phyloP scores from a whole-genome alignment of 352 stramenopile species.

The Phytophthora pini region DNA sequence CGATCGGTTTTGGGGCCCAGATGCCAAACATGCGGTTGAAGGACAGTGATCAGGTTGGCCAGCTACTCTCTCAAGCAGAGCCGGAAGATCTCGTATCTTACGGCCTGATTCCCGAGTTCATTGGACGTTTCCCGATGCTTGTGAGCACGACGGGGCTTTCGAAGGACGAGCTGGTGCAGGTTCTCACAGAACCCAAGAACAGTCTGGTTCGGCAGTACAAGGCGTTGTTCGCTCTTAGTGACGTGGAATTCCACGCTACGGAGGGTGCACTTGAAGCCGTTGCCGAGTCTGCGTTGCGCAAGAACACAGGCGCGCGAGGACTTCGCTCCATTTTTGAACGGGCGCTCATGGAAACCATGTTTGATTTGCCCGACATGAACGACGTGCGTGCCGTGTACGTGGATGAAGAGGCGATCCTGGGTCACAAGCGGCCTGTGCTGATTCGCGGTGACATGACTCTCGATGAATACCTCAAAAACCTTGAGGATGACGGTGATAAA shows the following conservation, averaged over 20 bases:
- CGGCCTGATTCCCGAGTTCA: conserved; percentile 98
- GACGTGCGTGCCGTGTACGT: conserved; percentile 95
- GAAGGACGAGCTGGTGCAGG: conserved; percentile 93
- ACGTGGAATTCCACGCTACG: conserved; percentile 97
- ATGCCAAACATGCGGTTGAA: conserved; percentile 86
- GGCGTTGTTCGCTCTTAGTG: conserved; percentile 95
- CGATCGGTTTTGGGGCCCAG: conserved; percentile 98
- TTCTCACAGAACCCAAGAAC: conserved; percentile 98
- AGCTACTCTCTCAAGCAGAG: conserved; percentile 93
- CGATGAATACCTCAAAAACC: conserved; percentile 76
- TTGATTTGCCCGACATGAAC: conserved; percentile 93
- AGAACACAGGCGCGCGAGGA: conserved; percentile 96
- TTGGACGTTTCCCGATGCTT: conserved; percentile 97
- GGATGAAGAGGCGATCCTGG: conserved; percentile 92
- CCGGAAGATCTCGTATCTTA: conserved; percentile 97
- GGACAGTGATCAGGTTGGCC: conserved; percentile 87
- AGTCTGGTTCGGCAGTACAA: conserved; percentile 98
- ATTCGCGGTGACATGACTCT: conserved; percentile 76
- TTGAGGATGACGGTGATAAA: conserved; percentile 69
- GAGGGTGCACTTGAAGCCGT: conserved; percentile 95
- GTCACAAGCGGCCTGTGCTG: conserved; percentile 91
- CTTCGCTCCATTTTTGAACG: conserved; percentile 95
- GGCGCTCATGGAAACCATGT: conserved; percentile 97
- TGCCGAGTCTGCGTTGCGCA: conserved; percentile 91
- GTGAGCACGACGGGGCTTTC: conserved; percentile 94